These are phyloP conservation scores for Porcisia hertigi DNA, from an alignment of 208 protist species.

Conservation along the genomic window DNA sequence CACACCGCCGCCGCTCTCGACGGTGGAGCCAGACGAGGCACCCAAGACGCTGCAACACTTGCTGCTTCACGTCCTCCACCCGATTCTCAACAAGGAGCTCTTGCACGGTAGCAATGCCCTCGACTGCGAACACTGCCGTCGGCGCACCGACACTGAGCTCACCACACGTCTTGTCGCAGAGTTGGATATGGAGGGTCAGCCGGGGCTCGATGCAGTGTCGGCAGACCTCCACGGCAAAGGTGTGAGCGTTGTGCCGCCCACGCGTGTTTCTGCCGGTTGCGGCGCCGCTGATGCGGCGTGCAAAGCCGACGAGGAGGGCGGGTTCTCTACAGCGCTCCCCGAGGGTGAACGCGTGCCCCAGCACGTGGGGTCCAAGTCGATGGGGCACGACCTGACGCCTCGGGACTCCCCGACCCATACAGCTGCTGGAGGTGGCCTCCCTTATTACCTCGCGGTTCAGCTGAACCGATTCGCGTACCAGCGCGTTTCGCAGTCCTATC, in stretches of 20 bases:
- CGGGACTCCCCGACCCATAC: neutral
- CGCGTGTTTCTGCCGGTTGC: neutral
- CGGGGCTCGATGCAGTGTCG: neutral
- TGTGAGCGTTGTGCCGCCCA: neutral
- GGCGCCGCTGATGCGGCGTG: neutral
- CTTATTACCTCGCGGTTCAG: conserved; percentile 57
- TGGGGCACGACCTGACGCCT: neutral
- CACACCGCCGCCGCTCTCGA: neutral
- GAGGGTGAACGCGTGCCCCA: neutral
- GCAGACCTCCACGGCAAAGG: neutral
- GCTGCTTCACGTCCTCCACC: conserved; percentile 43
- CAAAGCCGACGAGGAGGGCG: neutral
- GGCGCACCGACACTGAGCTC: conserved; percentile 37
- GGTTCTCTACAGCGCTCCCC: neutral
- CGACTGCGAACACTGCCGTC: conserved; percentile 49
- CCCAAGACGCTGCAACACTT: conserved; percentile 49
- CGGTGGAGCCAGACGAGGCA: neutral
- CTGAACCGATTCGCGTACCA: conserved; percentile 70
- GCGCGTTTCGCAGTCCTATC: conserved; percentile 31
- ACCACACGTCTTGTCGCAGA: conserved; percentile 38
- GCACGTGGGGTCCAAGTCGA: neutral
- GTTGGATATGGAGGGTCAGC: neutral
- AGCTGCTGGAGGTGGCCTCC: conserved; percentile 32
- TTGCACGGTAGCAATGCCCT: conserved; percentile 58
- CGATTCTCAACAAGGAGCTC: conserved; percentile 37